Percentiles rank a stretch among this genome's conserved stretches.
These are phyloP conservation scores for Fistulinella prunicolor DNA, from an alignment of 768 basidiomycete genomes.

Conservation along the genomic window DNA sequence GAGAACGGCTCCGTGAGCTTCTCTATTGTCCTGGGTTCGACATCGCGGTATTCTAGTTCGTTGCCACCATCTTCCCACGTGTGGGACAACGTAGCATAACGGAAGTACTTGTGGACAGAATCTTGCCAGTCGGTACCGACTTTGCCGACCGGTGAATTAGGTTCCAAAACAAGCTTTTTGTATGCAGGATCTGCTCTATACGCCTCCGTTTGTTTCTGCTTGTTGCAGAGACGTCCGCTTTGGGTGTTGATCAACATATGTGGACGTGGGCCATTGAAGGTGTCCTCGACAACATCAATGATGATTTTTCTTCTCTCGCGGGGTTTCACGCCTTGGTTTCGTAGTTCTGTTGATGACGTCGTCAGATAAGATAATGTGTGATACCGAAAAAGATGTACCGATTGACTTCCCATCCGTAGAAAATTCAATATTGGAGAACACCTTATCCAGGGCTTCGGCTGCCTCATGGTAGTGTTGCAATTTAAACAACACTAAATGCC, in stretches of 20 bases:
- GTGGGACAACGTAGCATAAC: conserved; percentile 19
- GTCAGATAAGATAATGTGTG: background rate
- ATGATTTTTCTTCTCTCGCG: background rate
- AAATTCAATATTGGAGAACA: background rate
- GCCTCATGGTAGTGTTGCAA: conserved; percentile 7
- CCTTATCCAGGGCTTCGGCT: conserved; percentile 10
- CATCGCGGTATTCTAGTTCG: conserved; percentile 8
- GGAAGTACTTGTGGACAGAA: conserved; percentile 7
- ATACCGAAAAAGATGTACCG: background rate
- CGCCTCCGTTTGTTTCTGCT: conserved; percentile 1
- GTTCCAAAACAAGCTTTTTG: conserved; percentile 10
- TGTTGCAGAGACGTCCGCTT: conserved; percentile 14
- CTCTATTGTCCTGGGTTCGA: conserved; percentile 3
- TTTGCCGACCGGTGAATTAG: background rate
- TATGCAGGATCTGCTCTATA: conserved; percentile 12
- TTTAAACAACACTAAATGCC: conserved; percentile 6
- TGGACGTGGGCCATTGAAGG: conserved; percentile 5
- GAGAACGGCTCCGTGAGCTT: background rate
- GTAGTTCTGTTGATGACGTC: conserved; percentile 2
- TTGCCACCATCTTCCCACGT: conserved; percentile 16
- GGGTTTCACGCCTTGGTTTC: conserved; percentile 6
- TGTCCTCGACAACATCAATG: background rate
- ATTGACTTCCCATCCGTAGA: conserved; percentile 7
- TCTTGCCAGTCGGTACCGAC: background rate
- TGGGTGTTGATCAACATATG: conserved; percentile 14